Base-by-base conservation (phyloP, 257 asterid genomes). In the Orobanche coerulescens region DNA sequence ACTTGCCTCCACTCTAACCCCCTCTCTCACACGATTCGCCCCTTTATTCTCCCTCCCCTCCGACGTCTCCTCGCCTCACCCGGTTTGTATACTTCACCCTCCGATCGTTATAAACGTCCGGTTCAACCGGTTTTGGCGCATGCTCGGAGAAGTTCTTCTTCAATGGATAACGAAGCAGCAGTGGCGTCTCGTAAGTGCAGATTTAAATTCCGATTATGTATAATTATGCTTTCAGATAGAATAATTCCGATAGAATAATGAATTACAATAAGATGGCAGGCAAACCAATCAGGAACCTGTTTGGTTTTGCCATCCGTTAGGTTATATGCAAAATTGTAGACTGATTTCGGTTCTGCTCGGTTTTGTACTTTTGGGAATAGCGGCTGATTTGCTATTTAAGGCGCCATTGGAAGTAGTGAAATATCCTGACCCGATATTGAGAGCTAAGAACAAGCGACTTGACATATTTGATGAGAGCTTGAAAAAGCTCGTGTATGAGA, bases 401-500 rank as follows among this genome's bases (percentile, higher is more conserved):
- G 75, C 61, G 8, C 83, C 90, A 28, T 84, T 88, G 33, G 68
- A 75, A 53, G 61, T 92, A 19, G 76, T 92, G 55, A 81, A 84
- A 72, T 92, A 92, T 78, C 98, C 98, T 0, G 83, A 82, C 72
- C 95, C 95, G 3, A n/a, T 82, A 14, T 25, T 92, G 73, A 79
- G 98, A 77, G 84, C 85, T 20, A 93, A 80, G 80, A 93, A 86
- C 75, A 93, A 89, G 73, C 68, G 80, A 55, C 71, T 93, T 14
- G 55, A 12, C 23, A 58, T 75, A 12, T 93, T 93, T 67, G 96
- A 93, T 60, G 82, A 65, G 54, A 83, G 76, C 75, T 78, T 89
- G 87, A 84, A 89, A 68, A 89, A 63, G 70, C 71, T 93, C 58
- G 96, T 77, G 0, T 80, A 76, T 42, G 97, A 84, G 78, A 93